Conservation (phyloP, 1,284 basidiomycete genomes). For the Dichomitus squalens region DNA sequence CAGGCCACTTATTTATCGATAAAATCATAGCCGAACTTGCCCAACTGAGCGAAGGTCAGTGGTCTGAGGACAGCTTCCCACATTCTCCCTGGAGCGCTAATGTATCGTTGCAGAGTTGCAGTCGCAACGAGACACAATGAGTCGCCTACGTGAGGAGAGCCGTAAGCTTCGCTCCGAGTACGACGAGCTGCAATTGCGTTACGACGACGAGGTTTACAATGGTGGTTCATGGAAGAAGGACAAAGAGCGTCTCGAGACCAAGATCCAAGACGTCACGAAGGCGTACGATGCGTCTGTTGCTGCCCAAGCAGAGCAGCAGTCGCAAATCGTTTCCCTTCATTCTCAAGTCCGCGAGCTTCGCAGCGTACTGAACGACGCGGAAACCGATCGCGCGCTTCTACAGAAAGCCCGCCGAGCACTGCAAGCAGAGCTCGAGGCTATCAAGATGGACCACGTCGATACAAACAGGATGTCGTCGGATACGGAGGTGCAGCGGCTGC, state of each 20-base stretch:
- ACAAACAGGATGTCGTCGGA: constrained; percentile 72
- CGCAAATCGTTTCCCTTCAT: constrained; percentile 81
- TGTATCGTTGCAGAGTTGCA: constrained; percentile 57
- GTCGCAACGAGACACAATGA: constrained; percentile 75
- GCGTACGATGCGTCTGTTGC: constrained; percentile 78
- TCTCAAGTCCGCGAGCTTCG: constrained; percentile 86
- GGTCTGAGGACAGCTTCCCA: background rate
- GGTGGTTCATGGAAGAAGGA: constrained; percentile 85
- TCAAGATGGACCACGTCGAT: constrained; percentile 76
- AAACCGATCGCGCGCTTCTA: constrained; percentile 76
- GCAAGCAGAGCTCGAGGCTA: constrained; percentile 78
- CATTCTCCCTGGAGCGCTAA: background rate
- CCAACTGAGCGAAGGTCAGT: constrained; percentile 74
- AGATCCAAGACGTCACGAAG: constrained; percentile 74
- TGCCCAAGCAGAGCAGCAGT: constrained; percentile 78
- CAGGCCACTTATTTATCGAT: background rate
- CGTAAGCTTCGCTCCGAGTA: constrained; percentile 76
- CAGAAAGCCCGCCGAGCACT: constrained; percentile 83
- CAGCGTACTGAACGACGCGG: constrained; percentile 79
- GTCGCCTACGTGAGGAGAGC: constrained; percentile 77
- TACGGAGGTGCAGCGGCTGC: constrained; percentile 72
- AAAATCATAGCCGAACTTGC: constrained; percentile 62
- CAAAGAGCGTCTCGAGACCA: constrained; percentile 81
- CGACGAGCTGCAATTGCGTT: constrained; percentile 74
- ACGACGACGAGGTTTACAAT: constrained; percentile 79